Base-by-base conservation (phyloP, 2,329 filamentous ascomycete species). In the Pseudogymnoascus sp. region DNA sequence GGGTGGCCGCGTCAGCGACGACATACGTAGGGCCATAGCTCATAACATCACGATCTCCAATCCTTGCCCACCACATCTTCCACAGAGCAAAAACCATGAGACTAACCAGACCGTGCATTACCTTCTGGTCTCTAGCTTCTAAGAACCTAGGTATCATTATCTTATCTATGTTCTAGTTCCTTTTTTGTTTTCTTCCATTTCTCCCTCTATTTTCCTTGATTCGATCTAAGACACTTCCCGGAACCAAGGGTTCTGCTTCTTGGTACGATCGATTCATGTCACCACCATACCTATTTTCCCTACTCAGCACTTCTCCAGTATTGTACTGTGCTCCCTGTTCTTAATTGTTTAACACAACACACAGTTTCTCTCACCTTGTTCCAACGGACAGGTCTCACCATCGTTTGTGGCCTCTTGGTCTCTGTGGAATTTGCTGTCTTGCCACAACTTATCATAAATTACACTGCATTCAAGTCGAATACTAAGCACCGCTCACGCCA, bases 1-100 rank as follows among this genome's bases (percentile, higher is more conserved):
- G 48, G 48, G 48, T 55, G 48, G 48, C 48, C 48, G 48, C 48
- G 48, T 55, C 48, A 55, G 48, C 48, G 48, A 55, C 48, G 48
- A 33, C 48, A 55, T 55, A 55, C 48, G 48, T 55, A 55, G 9
- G 48, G 48, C 48, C 29, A 35, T 55, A 35, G 48, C 29, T 55
- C 29, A 55, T 29, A 12, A 55, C 48, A 29, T 55, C 48, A 55
- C 15, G 29, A 33, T 55, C 48, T 10, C 29, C 29, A 35, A 55
- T 55, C 48, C 48, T 55, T 33, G 48, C 35, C 29, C 29, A 33
- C n/a, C 29, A 55, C 48, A 55, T 33, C 33, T 55, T 8, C 10
- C 44, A 33, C 48, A 55, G 9, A 55, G 41, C 7, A 55, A 55
- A 55, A 55, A 55, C 29, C 33, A 17, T 55, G 48, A 55, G n/a